A percentile compares a stretch with the other conserved stretches of the same genome.
phyloP scores from a whole-genome alignment of 2,329 filamentous ascomycete genomes.

The Aspergillus sp. region DNA sequence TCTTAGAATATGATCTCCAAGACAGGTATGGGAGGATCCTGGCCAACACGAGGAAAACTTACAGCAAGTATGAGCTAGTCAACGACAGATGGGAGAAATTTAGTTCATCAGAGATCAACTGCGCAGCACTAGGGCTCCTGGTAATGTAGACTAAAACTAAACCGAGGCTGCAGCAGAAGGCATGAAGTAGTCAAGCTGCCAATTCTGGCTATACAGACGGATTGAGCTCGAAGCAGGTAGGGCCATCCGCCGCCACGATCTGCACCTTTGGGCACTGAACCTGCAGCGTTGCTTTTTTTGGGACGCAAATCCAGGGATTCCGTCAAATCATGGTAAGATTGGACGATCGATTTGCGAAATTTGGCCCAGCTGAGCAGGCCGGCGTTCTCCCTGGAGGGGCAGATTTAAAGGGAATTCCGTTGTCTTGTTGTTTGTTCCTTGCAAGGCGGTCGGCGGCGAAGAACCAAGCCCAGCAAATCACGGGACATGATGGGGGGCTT shows the following conservation, averaged over 20 bases:
- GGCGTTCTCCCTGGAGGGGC: slow-evolving; percentile 1
- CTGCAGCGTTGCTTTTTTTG: slow-evolving; percentile 3
- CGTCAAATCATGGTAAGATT: slow-evolving; percentile 1
- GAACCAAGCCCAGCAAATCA: slow-evolving; percentile 10
- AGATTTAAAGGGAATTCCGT: neutral
- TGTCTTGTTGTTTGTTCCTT: slow-evolving; percentile 4
- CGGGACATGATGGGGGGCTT: slow-evolving; percentile 8
- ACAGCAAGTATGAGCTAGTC: slow-evolving; percentile 1
- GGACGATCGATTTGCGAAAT: neutral
- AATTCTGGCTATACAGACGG: neutral
- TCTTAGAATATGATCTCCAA: slow-evolving; percentile 3
- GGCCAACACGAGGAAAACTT: neutral
- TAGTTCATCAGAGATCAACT: neutral
- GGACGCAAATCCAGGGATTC: neutral
- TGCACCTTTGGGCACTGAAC: slow-evolving; percentile 3
- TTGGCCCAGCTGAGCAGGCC: neutral
- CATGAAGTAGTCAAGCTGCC: neutral
- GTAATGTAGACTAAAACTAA: neutral
- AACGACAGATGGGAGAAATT: neutral
- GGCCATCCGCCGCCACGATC: slow-evolving; percentile 4
- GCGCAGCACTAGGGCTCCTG: neutral
- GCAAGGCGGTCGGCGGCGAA: slow-evolving; percentile 9
- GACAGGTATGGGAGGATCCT: slow-evolving; percentile 1
- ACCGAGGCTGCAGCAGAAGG: neutral
- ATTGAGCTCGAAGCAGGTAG: neutral